A percentile compares a stretch with the other conserved stretches of the same genome.
These are phyloP conservation scores for Citrus inodora DNA, from an alignment of 345 rosid genomes.

Conservation along the genomic window DNA sequence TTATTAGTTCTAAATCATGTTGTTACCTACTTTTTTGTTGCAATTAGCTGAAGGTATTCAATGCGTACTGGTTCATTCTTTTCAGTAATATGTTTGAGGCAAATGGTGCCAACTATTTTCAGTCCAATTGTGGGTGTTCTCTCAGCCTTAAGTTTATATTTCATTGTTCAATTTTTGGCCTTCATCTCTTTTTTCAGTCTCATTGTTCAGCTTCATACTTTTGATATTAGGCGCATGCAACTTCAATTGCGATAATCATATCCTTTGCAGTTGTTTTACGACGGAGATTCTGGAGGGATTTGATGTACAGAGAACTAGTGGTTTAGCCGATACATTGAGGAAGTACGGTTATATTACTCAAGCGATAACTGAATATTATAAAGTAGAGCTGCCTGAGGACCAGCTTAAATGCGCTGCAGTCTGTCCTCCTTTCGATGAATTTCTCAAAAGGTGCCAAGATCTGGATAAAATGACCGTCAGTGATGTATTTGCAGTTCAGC, in stretches of 20 bases:
- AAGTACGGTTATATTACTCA: constrained; percentile 74
- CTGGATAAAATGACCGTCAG: constrained; percentile 77
- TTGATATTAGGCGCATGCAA: not conserved
- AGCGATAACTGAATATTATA: constrained; percentile 63
- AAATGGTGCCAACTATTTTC: not conserved
- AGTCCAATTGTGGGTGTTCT: not conserved
- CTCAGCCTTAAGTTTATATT: not conserved
- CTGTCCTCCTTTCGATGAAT: constrained; percentile 60
- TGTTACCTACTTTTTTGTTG: not conserved
- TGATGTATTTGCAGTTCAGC: constrained; percentile 87
- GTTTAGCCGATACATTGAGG: constrained; percentile 71
- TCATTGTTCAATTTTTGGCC: not conserved
- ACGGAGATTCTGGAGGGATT: constrained; percentile 94
- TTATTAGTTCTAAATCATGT: not conserved
- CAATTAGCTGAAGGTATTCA: not conserved
- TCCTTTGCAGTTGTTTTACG: constrained; percentile 71
- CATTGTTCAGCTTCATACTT: not conserved
- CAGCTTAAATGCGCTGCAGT: constrained; percentile 26
- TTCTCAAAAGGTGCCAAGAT: constrained; percentile 69
- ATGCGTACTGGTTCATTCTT: not conserved
- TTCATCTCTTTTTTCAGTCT: not conserved
- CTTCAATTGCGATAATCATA: not conserved
- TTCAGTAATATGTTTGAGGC: not conserved
- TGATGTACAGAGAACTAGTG: constrained; percentile 72
- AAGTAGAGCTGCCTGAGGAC: constrained; percentile 29